phyloP scores from a whole-genome alignment of 768 basidiomycete genomes.

The Pilatotrama ljubarskyi region DNA sequence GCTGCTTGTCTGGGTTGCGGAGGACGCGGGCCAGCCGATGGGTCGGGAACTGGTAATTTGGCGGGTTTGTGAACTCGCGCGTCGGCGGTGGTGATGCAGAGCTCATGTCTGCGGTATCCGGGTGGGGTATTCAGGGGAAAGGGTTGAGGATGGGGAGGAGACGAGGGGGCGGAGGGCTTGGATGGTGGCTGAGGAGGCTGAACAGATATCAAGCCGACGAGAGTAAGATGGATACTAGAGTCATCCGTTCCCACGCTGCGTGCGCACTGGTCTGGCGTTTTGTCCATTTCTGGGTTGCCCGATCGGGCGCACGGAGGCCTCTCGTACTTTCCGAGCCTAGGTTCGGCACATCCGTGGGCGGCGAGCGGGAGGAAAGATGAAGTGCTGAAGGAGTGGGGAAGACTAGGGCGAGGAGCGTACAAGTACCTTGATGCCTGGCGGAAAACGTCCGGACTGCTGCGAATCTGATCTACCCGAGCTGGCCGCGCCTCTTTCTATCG shows the following conservation, averaged over 20 bases:
- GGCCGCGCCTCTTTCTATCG: background rate
- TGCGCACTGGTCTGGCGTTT: background rate
- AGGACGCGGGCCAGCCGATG: constrained; percentile 62
- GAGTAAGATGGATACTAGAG: constrained; percentile 22
- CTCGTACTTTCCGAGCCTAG: background rate
- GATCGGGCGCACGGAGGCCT: background rate
- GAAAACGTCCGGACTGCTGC: constrained; percentile 9
- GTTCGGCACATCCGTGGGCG: background rate
- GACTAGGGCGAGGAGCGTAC: background rate
- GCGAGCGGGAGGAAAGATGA: background rate
- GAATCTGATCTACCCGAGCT: constrained; percentile 9
- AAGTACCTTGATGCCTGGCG: constrained; percentile 2
- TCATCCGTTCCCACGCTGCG: constrained; percentile 31
- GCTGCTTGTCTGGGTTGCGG: constrained; percentile 67
- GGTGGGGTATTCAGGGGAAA: background rate
- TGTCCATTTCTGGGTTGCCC: background rate
- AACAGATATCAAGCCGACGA: constrained; percentile 10
- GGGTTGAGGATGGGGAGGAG: background rate
- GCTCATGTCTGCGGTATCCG: constrained; percentile 6
- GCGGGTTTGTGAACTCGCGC: constrained; percentile 56
- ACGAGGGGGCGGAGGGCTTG: background rate
- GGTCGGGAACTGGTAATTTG: constrained; percentile 65
- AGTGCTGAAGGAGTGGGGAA: background rate
- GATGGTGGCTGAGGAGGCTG: constrained; percentile 5
- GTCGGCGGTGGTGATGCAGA: constrained; percentile 14